Evolutionary conservation across 164 flowering plant genomes (phyloP).

Genomic region (Magnolia sinica): DNA sequence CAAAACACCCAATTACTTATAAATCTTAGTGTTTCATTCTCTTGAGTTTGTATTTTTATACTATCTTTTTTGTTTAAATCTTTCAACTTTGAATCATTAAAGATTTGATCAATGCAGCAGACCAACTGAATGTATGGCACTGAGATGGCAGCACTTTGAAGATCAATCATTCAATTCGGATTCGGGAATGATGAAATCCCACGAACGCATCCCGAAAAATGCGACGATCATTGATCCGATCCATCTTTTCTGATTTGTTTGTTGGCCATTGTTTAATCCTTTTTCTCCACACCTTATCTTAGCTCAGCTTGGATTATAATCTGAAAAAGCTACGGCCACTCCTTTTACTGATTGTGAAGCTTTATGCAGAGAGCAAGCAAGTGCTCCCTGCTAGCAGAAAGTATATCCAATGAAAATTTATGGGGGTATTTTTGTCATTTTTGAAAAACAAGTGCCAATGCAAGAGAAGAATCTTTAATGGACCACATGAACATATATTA

Average conservation of each 20-base stretch:
- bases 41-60: neutral
- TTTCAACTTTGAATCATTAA: neutral
- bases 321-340: neutral
- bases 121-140: conserved; percentile 34
- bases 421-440: too few species aligned
- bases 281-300: neutral
- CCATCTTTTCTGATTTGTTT: conserved; percentile 46
- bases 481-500: too few species aligned
- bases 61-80: neutral
- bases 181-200: conserved; percentile 32
- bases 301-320: conserved; percentile 19
- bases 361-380: neutral
- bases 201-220: conserved; percentile 48
- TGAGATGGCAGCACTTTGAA: conserved; percentile 41
- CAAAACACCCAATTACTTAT: too few species aligned
- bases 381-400: too few species aligned
- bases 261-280: conserved; percentile 44
- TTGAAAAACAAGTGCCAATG: too few species aligned
- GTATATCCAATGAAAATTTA: too few species aligned
- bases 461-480: too few species aligned
- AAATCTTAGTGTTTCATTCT: neutral
- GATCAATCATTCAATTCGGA: conserved; percentile 57
- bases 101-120: neutral
- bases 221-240: conserved; percentile 30
- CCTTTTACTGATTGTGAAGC: neutral